Conservation (phyloP, 1,284 basidiomycete species). For the Xanthoconium separans region DNA sequence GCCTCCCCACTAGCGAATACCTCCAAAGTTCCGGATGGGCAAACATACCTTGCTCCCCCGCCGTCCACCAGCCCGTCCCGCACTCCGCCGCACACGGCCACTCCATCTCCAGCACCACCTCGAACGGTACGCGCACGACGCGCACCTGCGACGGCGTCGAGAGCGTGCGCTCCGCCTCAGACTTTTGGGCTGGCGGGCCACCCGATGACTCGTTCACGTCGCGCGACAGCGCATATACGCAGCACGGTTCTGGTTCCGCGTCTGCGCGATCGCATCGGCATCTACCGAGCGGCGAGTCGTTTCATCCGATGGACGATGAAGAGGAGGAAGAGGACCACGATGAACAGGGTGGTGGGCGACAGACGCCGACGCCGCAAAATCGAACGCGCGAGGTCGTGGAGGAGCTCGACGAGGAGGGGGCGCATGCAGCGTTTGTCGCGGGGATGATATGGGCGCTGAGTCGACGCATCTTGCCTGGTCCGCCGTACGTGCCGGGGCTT, state of each 20-base stretch:
- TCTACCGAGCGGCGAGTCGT: slow-evolving; percentile 27
- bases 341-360: slow-evolving; percentile 13
- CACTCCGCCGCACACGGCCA: slow-evolving; percentile 8
- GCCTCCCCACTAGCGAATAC: slow-evolving; percentile 79
- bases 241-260: neutral
- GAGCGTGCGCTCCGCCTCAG: slow-evolving; percentile 72
- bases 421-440: slow-evolving; percentile 76
- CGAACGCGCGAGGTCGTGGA: slow-evolving; percentile 30
- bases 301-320: slow-evolving; percentile 34
- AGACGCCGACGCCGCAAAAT: slow-evolving; percentile 18
- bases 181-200: slow-evolving; percentile 60
- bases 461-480: slow-evolving; percentile 61
- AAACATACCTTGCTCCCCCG: slow-evolving; percentile 8
- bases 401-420: slow-evolving; percentile 65
- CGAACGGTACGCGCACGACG: slow-evolving; percentile 24
- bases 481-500: slow-evolving; percentile 64
- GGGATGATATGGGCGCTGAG: slow-evolving; percentile 79
- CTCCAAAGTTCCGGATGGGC: slow-evolving; percentile 80
- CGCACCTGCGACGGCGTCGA: slow-evolving; percentile 37
- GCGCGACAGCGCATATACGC: slow-evolving; percentile 20
- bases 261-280: slow-evolving; percentile 23
- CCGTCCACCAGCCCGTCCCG: neutral
- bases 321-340: slow-evolving; percentile 17
- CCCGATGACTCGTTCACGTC: slow-evolving; percentile 21
- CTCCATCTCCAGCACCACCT: slow-evolving; percentile 17